phyloP scores from a whole-genome alignment of 805 yeast species.

The Saccharomycopsis sp. region DNA sequence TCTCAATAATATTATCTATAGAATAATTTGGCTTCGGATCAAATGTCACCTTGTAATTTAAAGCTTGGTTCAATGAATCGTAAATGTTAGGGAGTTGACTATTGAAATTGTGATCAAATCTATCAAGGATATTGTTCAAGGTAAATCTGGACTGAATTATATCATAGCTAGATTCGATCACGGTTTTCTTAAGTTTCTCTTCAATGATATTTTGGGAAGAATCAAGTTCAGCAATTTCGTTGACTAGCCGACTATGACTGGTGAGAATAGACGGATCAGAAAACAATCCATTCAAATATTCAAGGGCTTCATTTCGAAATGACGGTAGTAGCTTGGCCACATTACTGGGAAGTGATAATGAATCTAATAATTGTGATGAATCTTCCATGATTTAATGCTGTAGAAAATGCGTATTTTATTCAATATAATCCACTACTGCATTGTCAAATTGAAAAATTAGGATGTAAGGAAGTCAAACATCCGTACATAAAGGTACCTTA shows the following conservation, averaged over 20 bases:
- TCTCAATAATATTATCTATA: constrained; percentile 66
- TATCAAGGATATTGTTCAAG: constrained; percentile 24
- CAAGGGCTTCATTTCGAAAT: constrained; percentile 4
- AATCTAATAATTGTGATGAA: too few species aligned
- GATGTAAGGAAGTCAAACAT: too few species aligned
- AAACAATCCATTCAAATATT: constrained; percentile 6
- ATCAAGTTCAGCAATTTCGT: constrained; percentile 71
- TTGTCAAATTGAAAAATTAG: too few species aligned
- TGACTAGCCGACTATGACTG: constrained; percentile 34
- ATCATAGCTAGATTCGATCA: constrained; percentile 29
- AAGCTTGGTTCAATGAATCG: constrained; percentile 27
- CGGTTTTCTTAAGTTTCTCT: constrained; percentile 34
- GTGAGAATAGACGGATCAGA: not conserved
- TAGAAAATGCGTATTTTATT: too few species aligned
- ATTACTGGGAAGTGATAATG: too few species aligned
- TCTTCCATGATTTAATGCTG: too few species aligned
- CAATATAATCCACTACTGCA: too few species aligned
- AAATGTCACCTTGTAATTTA: constrained; percentile 25
- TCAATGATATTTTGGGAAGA: constrained; percentile 45
- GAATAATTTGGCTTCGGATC: constrained; percentile 33
- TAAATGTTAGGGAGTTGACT: constrained; percentile 12
- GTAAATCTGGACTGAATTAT: constrained; percentile 42
- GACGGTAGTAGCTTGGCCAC: too few species aligned
- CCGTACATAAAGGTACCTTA: too few species aligned
- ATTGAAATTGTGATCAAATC: constrained; percentile 30